Evolutionary conservation across 2,329 filamentous ascomycete genomes (phyloP), one percentile per base, ranked within the genome.

Genomic region (Blumeria hordei): DNA sequence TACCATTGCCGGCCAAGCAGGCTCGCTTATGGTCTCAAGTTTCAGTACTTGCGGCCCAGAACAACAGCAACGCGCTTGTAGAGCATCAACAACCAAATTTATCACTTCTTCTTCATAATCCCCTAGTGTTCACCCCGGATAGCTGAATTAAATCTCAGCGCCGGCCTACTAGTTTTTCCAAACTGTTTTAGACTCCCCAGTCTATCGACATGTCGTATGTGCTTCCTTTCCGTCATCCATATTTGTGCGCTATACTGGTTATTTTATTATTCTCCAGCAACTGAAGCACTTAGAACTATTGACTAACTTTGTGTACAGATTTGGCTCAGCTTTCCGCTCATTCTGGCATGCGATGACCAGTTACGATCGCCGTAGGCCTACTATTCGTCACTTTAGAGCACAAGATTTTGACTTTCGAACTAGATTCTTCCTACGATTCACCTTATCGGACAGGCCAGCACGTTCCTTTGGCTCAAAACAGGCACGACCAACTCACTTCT

Each of bases 361-460:
- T 62, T 73, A 82, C 71, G 78, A 82, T 67, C 71, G 78, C 69
- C 78, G 78, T 82, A 70, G 66, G 78, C 71, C 54, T 58, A 57
- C 36, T 44, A 49, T 53, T 54, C 53, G 49, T 56, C 54, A 55
- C 37, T 51, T 32, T 67, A 57, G 69, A 37, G n/a, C 16, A 44
- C 50, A 11, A 49, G 21, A 28, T 28, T 54, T 58, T 84, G 76
- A 83, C 57, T 12, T 43, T 54, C 44, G 60, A 60, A 59, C 62
- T 58, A 94, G 92, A 98, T 72, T 94, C 92, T 60, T 83, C 81
- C 58, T 85, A 83, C 73, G 86, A 98, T 70, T 94, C 90, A 57
- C 88, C 92, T 53, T 93, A 94, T 70, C 82, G 88, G 66, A 86
- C 85, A 58, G 88, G 88, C 60, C 81, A 84, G 66, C 90, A 95